Evolutionary conservation across 192 early-diverging fungal species (phyloP), one percentile per base, ranked within the genome.

Genomic region (Phlyctochytrium planicorne): DNA sequence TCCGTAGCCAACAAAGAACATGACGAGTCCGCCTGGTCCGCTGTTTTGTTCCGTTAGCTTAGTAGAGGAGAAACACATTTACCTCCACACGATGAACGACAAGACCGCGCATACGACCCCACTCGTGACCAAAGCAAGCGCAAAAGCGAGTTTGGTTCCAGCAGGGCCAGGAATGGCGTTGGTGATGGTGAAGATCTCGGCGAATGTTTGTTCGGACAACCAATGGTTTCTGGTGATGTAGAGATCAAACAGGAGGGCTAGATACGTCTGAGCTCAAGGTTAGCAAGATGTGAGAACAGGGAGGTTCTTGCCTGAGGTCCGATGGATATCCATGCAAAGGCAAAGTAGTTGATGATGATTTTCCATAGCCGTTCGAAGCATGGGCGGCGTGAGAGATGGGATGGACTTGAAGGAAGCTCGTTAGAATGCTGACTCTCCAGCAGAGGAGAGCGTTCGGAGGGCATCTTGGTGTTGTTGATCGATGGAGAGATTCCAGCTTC

Each of bases 161-260:
- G 66, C 74, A 2, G 79, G 75, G 2, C 89, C 89, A 16, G 89
- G 89, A 0, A 89, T 67, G 2, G 88, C 80, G 63, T 89, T 79
- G 30, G 80, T 75, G 61, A 89, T 84, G 4, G 81, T 80, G 70
- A 88, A 88, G 34, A 89, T 74, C 62, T 91, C 89, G 23, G 83
- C 76, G 67, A 89, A 91, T 40, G 79, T 75, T 20, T 70, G 67
- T 23, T 79, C 84, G 3, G 60, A 50, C 37, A 91, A 55, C 87
- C 85, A 88, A 34, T 79, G 29, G 34, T 78, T 71, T 35, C 76
- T 75, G 23, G 61, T 68, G 10, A 89, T 86, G 74, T 87, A 84
- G 27, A 78, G 64, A 34, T 84, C 75, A 53, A 82, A 75, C 4
- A 88, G 67, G 31, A 89, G 64, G 25, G 81, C 86, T 24, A 88